Base-by-base conservation (phyloP, 1,284 basidiomycete species). In the Phellinidium pouzarii region DNA sequence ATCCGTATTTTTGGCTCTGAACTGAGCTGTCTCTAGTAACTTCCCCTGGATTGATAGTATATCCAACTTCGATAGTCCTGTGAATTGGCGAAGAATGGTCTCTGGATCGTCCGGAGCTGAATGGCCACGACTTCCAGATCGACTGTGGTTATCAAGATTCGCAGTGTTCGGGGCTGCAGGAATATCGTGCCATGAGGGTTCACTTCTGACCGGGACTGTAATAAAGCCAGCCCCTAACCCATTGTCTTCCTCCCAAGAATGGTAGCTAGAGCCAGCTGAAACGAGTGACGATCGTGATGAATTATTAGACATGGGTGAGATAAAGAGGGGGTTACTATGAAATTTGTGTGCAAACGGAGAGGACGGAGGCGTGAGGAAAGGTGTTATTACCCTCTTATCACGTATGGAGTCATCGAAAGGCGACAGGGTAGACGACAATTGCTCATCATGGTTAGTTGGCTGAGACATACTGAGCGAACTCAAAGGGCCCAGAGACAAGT, bases 181-280 rank as follows among this genome's bases (percentile, higher is more conserved):
- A 65, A 84, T 63, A 52, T 84, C 81, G 63, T 84, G 79, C 84
- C 84, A 87, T 2, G 73, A 68, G 17, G 75, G 67, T 46, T 73
- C 72, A 50, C 70, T 67, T 17, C 73, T 66, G 46, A 78, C 76
- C 11, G 58, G 65, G 64, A 52, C 76, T 36, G 65, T 71, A 63
- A 87, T 79, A 19, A 85, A 61, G 41, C 71, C 74, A 57, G 82
- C 78, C 56, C 59, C 46, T 5, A 76, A 75, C 58, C 71, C 72
- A 56, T 80, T 67, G 53, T 67, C 78, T 26, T 71, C 80, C 50
- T 87, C 84, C 76, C 77, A 82, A 3, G 87, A 87, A 64, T 90
- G 87, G 65, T 87, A 91, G 65, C 87, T 90, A 2, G 88, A 91
- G 9, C 87, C 87, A 29, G 73, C 76, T 11, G 86, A 89, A 55